Conservation (phyloP, 2,329 filamentous ascomycete genomes). For the Exophiala sp. region DNA sequence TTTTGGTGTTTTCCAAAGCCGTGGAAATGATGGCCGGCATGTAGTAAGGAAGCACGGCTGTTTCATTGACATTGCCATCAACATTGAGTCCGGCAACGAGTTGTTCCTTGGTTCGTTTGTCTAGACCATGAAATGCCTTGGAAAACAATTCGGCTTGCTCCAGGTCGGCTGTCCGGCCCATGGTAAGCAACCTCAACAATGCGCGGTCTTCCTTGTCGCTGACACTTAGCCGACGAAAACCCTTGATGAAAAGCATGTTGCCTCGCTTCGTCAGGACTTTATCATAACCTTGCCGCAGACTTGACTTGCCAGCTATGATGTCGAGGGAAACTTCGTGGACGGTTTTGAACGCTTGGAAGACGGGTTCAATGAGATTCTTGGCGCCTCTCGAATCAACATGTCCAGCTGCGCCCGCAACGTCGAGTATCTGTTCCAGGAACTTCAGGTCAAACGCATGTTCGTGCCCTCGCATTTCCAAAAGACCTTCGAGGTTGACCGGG, state of each 20-base stretch:
- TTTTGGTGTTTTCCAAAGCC: conserved; percentile 28
- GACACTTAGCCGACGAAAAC: conserved; percentile 32
- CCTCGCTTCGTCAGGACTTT: conserved; percentile 32
- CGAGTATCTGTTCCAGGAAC: conserved; percentile 37
- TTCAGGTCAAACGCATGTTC: conserved; percentile 34
- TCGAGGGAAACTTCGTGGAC: conserved; percentile 31
- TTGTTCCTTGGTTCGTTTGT: conserved; percentile 18
- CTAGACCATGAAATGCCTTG: conserved; percentile 29
- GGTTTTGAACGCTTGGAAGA: conserved; percentile 33
- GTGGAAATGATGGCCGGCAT: conserved; percentile 36
- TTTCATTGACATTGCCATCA: conserved; percentile 33
- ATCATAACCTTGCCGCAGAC: conserved; percentile 34
- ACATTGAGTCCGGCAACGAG: conserved; percentile 34
- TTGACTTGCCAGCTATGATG: conserved; percentile 29
- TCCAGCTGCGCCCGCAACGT: conserved; percentile 37
- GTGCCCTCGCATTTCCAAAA: conserved; percentile 29
- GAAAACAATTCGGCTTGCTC: conserved; percentile 32
- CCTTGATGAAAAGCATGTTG: conserved; percentile 29
- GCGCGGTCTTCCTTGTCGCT: conserved; percentile 31
- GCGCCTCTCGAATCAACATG: conserved; percentile 34
- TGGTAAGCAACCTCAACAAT: conserved; percentile 36
- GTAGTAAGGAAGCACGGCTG: conserved; percentile 37
- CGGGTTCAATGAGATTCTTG: conserved; percentile 33
- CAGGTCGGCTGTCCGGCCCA: conserved; percentile 34
- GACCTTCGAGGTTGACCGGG: conserved; percentile 31